phyloP scores from a whole-genome alignment of 1,284 basidiomycete species.

The Naganishia albida region DNA sequence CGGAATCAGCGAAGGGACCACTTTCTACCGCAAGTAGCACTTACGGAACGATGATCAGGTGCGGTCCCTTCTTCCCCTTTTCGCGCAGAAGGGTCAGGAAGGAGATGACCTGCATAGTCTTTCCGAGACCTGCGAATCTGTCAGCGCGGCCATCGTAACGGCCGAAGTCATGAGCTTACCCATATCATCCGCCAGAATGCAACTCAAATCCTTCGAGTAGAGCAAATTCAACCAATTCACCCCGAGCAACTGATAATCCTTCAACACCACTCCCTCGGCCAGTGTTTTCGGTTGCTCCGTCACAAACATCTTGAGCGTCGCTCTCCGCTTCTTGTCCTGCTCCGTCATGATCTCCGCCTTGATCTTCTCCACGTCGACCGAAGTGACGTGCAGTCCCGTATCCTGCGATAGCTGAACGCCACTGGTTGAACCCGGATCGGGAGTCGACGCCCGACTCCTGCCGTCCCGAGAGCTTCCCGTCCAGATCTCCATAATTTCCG shows the following conservation, averaged over 20 bases:
- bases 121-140: slow-evolving; percentile 73
- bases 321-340: slow-evolving; percentile 41
- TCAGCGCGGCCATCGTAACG: slow-evolving; percentile 7
- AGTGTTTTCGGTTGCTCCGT: slow-evolving; percentile 73
- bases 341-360: slow-evolving; percentile 36
- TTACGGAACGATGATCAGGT: slow-evolving; percentile 91
- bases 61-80: slow-evolving; percentile 73
- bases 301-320: slow-evolving; percentile 59
- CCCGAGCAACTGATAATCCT: slow-evolving; percentile 96
- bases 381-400: slow-evolving; percentile 50
- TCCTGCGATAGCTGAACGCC: slow-evolving; percentile 14
- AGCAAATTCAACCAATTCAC: slow-evolving; percentile 95
- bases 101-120: slow-evolving; percentile 97
- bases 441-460: slow-evolving; percentile 47
- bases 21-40: slow-evolving; percentile 47
- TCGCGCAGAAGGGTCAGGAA: slow-evolving; percentile 90
- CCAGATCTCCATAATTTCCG: slow-evolving; percentile 77
- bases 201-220: slow-evolving; percentile 77
- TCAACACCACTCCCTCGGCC: slow-evolving; percentile 71
- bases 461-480: slow-evolving; percentile 48
- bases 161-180: slow-evolving; percentile 59
- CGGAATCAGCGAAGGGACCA: slow-evolving; percentile 21
- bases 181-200: slow-evolving; percentile 98
- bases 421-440: slow-evolving; percentile 35
- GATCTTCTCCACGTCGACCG: slow-evolving; percentile 50